Base-by-base conservation (phyloP, 2,329 filamentous ascomycete species). In the Magnaporthiopsis poae region DNA sequence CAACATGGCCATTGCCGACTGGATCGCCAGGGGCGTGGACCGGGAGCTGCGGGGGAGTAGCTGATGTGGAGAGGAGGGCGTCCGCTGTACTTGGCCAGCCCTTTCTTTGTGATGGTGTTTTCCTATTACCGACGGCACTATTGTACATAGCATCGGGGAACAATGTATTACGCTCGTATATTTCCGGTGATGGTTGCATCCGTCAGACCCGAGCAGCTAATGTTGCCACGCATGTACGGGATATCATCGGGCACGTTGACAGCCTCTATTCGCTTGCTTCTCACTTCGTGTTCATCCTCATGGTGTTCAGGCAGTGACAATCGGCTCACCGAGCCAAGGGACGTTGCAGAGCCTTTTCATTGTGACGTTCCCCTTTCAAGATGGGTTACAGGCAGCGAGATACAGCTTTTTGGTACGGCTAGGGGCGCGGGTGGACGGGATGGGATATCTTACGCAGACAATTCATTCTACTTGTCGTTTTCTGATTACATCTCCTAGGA, bases 1-100 rank as follows among this genome's bases (percentile, higher is more conserved):
- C 15, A 83, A 80, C 67, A 91, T 93, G 90, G 85, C 86, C 0
- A 83, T 90, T 71, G 81, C 86, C 63, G 86, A 90, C 72, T 85
- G 84, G 77, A 88, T 90, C 68, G 85, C 85, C 3, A 79, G 82
- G 71, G 81, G 82, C 0, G 74, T 90, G 61, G 79, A 76, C n/a
- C 77, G 75, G 72, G 84, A 85, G 63, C 65, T 85, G 25, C n/a
- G n/a, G 21, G 46, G 21, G 46, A 25, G 35, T 56, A 56, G 21
- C 7, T n/a, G 46, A 52, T 52, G 33, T 52, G 27, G 27, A 27
- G 27, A 27, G 27, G 27, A 27, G 27, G 27, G 27, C 2, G 27
- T 27, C 5, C 31, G 31, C 31, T 4, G 18, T 56, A 9, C 46
- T 56, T n/a, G 46, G 3, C 9, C 15, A 52, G 39, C 5, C 5